Percentiles rank a stretch among this genome's conserved stretches.
Evolutionary conservation across 495 filamentous ascomycete species (phyloP).

Genomic region (Alectoria sarmentosa): DNA sequence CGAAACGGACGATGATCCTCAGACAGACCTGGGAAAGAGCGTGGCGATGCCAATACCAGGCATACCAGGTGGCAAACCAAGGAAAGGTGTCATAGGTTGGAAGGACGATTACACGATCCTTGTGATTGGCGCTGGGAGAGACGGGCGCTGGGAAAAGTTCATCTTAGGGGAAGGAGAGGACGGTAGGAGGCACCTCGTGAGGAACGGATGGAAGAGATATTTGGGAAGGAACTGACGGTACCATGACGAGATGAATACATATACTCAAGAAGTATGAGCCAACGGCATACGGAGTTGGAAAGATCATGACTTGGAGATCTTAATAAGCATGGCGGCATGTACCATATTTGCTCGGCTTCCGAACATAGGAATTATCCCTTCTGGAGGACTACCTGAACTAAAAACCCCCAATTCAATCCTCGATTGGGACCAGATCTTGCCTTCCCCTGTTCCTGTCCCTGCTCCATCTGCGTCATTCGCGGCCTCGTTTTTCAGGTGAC

Average conservation of each 20-base stretch:
- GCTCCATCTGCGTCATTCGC: not conserved
- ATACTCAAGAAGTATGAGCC: not conserved
- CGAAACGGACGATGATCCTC: slow-evolving; percentile 65
- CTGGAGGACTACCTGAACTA: not conserved
- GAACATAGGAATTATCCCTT: not conserved
- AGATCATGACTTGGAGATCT: not conserved
- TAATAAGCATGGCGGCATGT: not conserved
- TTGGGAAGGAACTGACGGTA: slow-evolving; percentile 39
- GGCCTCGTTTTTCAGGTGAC: not conserved
- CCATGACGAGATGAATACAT: not conserved
- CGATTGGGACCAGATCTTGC: not conserved
- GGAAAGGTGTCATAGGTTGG: slow-evolving; percentile 77
- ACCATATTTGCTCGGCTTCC: not conserved
- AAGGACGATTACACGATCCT: slow-evolving; percentile 57
- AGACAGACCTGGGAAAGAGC: slow-evolving; percentile 33
- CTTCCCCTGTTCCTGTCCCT: not conserved
- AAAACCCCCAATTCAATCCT: not conserved
- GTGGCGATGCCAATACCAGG: slow-evolving; percentile 37
- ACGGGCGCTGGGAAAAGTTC: slow-evolving; percentile 82
- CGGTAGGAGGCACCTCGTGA: slow-evolving; percentile 51
- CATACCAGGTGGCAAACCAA: slow-evolving; percentile 47
- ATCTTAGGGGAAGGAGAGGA: slow-evolving; percentile 55
- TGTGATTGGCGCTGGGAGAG: slow-evolving; percentile 73
- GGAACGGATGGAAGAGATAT: slow-evolving; percentile 80
- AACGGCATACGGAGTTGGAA: not conserved